Conservation (phyloP, 257 asterid genomes). For the Avicennia marina region DNA sequence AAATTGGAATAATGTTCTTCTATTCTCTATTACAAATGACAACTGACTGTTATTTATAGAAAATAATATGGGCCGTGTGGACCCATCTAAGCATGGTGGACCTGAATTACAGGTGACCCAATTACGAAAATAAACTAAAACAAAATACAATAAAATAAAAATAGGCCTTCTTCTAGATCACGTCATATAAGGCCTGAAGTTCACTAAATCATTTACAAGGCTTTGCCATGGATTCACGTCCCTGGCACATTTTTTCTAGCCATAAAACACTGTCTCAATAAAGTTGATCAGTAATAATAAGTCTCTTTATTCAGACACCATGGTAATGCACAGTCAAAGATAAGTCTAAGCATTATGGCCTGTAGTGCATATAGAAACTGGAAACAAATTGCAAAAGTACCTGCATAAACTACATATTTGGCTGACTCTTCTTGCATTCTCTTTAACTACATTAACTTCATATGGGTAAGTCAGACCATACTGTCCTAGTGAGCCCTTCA, state of each 20-base stretch:
- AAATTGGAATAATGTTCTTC: no score
- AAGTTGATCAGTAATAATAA: neutral
- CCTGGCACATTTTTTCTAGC: conserved; percentile 1
- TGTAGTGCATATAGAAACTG: neutral
- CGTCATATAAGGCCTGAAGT: neutral
- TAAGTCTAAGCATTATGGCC: neutral
- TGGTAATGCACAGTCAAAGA: neutral
- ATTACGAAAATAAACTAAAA: no score
- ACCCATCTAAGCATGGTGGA: no score
- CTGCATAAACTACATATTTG: conserved; percentile 58
- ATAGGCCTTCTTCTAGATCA: no score
- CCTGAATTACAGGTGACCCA: no score
- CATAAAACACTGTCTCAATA: neutral
- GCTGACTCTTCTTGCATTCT: conserved; percentile 48
- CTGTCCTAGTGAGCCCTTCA: conserved; percentile 51
- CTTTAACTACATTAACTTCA: conserved; percentile 34
- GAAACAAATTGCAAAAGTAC: conserved; percentile 25
- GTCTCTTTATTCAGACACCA: neutral
- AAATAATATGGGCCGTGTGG: no score
- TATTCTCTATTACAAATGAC: no score
- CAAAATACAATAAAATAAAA: no score
- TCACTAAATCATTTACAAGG: neutral
- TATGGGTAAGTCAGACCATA: conserved; percentile 33
- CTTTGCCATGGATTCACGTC: neutral
- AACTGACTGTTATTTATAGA: no score